These are phyloP conservation scores for Xylaria grammica DNA, from an alignment of 495 filamentous ascomycete species.

Conservation along the genomic window DNA sequence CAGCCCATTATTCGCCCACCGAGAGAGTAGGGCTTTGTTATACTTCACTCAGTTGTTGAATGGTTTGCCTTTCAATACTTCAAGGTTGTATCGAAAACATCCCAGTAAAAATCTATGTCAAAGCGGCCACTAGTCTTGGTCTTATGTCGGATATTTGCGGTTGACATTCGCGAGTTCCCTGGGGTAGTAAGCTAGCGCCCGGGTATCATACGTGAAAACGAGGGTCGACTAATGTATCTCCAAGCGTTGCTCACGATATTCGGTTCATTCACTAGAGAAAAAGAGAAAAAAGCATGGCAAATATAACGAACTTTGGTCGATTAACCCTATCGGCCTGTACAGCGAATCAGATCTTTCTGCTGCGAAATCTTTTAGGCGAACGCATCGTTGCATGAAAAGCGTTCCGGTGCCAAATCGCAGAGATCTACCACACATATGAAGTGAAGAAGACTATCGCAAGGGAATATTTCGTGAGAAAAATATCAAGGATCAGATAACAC, in stretches of 20 bases:
- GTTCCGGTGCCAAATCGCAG: slow-evolving; percentile 12
- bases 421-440: slow-evolving; percentile 13
- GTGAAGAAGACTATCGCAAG: slow-evolving; percentile 14
- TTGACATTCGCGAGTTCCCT: too few species aligned
- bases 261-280: neutral
- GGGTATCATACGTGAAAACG: too few species aligned
- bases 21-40: too few species aligned
- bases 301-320: neutral
- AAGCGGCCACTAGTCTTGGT: too few species aligned
- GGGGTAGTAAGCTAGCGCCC: too few species aligned
- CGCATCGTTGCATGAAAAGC: slow-evolving; percentile 11
- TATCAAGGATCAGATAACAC: slow-evolving; percentile 9
- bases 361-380: slow-evolving; percentile 3
- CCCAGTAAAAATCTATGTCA: too few species aligned
- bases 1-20: too few species aligned
- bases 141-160: too few species aligned
- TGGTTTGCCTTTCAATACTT: too few species aligned
- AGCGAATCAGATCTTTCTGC: slow-evolving; percentile 4
- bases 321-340: slow-evolving; percentile 18
- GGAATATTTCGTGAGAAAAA: slow-evolving; percentile 13
- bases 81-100: too few species aligned
- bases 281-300: neutral
- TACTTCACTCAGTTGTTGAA: too few species aligned
- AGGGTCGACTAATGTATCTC: too few species aligned
- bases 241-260: neutral